Conservation (phyloP, 2,329 filamentous ascomycete species). For the Fusarium sp. region DNA sequence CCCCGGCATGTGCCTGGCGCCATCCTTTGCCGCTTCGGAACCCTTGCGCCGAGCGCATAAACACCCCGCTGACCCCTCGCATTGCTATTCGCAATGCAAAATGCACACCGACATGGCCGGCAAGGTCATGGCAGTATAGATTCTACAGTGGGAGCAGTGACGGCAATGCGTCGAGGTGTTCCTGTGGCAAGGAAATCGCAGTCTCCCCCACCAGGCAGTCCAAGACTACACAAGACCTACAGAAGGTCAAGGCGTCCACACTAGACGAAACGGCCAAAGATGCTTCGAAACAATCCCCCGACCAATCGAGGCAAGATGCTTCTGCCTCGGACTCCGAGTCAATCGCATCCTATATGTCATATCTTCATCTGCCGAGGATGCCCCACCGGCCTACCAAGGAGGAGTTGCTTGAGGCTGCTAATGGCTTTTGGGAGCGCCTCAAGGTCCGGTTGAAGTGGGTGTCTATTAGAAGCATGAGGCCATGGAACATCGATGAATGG, state of each 20-base stretch:
- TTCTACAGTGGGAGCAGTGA: slow-evolving; percentile 29
- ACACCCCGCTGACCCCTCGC: slow-evolving; percentile 4
- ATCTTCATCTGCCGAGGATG: slow-evolving; percentile 69
- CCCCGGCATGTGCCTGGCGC: slow-evolving; percentile 4
- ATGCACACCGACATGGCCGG: slow-evolving; percentile 3
- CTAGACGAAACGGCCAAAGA: slow-evolving; percentile 22
- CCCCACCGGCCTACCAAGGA: slow-evolving; percentile 93
- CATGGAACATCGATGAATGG: slow-evolving; percentile 97
- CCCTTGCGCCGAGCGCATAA: slow-evolving; percentile 11
- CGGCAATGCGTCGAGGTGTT: slow-evolving; percentile 33
- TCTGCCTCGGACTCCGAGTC: slow-evolving; percentile 48
- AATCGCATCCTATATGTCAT: slow-evolving; percentile 62
- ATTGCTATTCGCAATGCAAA: background rate
- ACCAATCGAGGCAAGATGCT: slow-evolving; percentile 14
- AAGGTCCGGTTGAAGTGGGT: slow-evolving; percentile 97
- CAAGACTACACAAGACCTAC: slow-evolving; percentile 28
- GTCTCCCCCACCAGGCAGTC: slow-evolving; percentile 9
- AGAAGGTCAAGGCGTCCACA: slow-evolving; percentile 23
- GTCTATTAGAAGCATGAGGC: slow-evolving; percentile 89
- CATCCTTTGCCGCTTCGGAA: slow-evolving; percentile 9
- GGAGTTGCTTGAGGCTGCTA: slow-evolving; percentile 89
- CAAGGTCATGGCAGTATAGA: slow-evolving; percentile 21
- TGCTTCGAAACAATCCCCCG: slow-evolving; percentile 12
- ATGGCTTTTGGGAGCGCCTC: slow-evolving; percentile 88
- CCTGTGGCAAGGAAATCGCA: slow-evolving; percentile 39